These are phyloP conservation scores for Penicillium psychrosexuale DNA, from an alignment of 2,329 filamentous ascomycete species.

Conservation along the genomic window DNA sequence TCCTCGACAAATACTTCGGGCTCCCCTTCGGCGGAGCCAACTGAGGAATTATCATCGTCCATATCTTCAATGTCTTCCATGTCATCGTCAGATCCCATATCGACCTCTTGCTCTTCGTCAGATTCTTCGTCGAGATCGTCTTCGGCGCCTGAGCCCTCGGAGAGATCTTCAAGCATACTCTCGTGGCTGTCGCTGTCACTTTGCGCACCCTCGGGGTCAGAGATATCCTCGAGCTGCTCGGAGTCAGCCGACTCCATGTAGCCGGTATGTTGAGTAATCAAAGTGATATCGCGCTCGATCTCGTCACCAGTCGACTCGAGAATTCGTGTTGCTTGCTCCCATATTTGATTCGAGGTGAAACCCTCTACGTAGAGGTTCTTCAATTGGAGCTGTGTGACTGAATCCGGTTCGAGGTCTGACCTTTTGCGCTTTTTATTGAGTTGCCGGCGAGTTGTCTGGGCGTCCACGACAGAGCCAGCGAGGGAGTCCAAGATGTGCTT, in stretches of 20 bases:
- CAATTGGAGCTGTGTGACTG: conserved; percentile 63
- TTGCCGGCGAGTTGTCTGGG: conserved; percentile 66
- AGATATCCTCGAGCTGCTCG: conserved; percentile 9
- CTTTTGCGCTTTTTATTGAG: conserved; percentile 75
- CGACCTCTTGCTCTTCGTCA: conserved; percentile 5
- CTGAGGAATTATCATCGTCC: conserved; percentile 7
- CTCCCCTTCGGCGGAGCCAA: conserved; percentile 32
- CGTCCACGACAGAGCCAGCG: conserved; percentile 68
- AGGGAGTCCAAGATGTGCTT: conserved; percentile 78
- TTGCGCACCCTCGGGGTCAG: conserved; percentile 14
- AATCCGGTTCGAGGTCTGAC: conserved; percentile 49
- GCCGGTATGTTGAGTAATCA: conserved; percentile 27
- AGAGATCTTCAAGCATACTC: conserved; percentile 14
- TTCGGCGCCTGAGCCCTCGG: conserved; percentile 11
- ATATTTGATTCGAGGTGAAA: conserved; percentile 84
- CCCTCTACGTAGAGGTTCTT: conserved; percentile 82
- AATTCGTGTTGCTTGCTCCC: conserved; percentile 87
- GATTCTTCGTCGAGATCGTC: conserved; percentile 18
- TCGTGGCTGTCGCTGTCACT: conserved; percentile 16
- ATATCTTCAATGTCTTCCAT: conserved; percentile 8
- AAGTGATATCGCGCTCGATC: conserved; percentile 49
- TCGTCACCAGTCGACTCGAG: conserved; percentile 63
- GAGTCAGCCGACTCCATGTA: conserved; percentile 9
- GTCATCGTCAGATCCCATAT: conserved; percentile 6
- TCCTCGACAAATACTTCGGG: conserved; percentile 65